Conservation (phyloP, 2,329 filamentous ascomycete genomes). For the Chaetomium olivaceum region DNA sequence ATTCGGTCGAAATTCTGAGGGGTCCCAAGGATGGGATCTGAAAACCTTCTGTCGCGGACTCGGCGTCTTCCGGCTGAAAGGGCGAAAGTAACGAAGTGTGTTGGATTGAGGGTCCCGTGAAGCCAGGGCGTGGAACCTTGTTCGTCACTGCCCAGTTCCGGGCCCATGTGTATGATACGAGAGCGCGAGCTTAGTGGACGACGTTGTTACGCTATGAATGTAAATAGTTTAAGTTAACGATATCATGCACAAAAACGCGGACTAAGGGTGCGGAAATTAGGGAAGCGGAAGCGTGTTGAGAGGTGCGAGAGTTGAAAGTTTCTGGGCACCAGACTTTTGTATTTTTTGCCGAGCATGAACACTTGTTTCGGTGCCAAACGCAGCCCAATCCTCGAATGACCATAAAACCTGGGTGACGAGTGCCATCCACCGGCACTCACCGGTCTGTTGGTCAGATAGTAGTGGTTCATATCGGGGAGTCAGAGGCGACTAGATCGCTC, state of each 20-base stretch:
- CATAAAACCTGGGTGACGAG: background rate
- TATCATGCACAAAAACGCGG: background rate
- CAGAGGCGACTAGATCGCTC: conserved; percentile 38
- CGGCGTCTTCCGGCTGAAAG: background rate
- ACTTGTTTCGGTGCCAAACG: too few relatives aligned
- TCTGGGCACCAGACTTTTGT: background rate
- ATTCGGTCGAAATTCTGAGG: background rate
- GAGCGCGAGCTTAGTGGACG: background rate
- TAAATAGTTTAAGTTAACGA: background rate
- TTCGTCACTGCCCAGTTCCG: background rate
- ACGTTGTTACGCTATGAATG: background rate
- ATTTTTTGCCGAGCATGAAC: background rate
- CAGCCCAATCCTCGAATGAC: background rate
- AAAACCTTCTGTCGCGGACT: background rate
- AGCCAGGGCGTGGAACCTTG: background rate
- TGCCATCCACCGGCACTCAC: background rate
- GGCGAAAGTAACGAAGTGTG: background rate
- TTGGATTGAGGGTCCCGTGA: background rate
- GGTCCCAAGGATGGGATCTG: background rate
- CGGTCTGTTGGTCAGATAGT: background rate
- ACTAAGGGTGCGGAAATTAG: background rate
- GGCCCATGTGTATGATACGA: background rate
- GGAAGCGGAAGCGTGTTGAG: background rate
- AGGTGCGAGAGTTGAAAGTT: background rate
- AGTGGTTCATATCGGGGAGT: background rate